A percentile compares a stretch with the other conserved stretches of the same genome.
Evolutionary conservation across 2,329 filamentous ascomycete genomes (phyloP).

Genomic region (Pseudogymnoascus destructans): DNA sequence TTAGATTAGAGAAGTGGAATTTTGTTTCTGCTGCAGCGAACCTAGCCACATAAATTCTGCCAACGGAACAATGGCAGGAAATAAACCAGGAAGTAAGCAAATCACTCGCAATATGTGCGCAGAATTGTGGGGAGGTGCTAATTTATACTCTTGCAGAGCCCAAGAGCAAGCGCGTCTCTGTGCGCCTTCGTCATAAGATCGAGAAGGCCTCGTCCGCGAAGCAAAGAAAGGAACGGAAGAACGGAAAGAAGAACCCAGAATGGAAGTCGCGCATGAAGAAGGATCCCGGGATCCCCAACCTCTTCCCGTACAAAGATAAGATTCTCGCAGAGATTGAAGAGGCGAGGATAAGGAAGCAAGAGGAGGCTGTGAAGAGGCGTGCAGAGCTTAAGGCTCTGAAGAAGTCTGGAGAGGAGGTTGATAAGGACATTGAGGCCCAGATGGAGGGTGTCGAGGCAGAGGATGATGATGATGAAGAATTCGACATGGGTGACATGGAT

Average conservation of each 20-base stretch:
- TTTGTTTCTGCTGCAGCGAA: conserved; percentile 4
- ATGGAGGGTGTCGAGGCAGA: conserved; percentile 33
- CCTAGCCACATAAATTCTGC: conserved; percentile 10
- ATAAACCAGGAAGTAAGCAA: conserved; percentile 26
- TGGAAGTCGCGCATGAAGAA: conserved; percentile 94
- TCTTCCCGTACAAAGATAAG: conserved; percentile 96
- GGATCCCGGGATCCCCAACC: conserved; percentile 91
- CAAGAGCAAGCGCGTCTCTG: conserved; percentile 81
- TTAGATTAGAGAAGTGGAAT: conserved; percentile 10
- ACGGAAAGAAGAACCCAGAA: conserved; percentile 92
- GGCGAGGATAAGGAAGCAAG: conserved; percentile 63
- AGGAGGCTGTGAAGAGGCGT: conserved; percentile 57
- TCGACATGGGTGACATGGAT: conserved; percentile 39
- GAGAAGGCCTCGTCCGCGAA: conserved; percentile 84
- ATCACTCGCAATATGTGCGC: background rate
- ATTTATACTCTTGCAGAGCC: conserved; percentile 48
- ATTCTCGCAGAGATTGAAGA: conserved; percentile 91
- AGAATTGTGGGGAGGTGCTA: background rate
- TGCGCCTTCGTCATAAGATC: conserved; percentile 89
- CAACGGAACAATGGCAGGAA: conserved; percentile 23
- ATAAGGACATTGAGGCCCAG: conserved; percentile 32
- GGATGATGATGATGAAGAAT: conserved; percentile 36
- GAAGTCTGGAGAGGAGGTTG: conserved; percentile 34
- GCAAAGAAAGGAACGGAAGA: conserved; percentile 78
- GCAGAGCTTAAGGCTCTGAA: conserved; percentile 59